Evolutionary conservation across 148 eudicot genomes (phyloP), one percentile per base, ranked within the genome.

Genomic region (Rhododendron simsii): DNA sequence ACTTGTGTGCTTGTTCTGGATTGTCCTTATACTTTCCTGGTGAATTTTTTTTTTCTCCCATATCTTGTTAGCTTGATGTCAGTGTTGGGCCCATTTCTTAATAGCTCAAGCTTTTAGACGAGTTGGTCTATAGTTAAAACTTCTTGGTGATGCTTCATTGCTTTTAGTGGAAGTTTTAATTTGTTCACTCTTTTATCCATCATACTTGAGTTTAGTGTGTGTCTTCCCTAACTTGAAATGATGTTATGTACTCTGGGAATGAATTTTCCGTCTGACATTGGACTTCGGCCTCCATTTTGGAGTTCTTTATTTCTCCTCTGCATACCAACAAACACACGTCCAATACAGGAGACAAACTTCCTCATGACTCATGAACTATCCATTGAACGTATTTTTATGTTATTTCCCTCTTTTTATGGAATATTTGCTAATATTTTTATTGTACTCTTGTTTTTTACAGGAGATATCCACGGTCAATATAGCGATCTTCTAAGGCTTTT

Each of bases 401-500:
- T 35, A 39, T 37, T 35, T 57, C 30, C 69, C n/a, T 15, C 21
- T n/a, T 59, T 41, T 11, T 10, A 4, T 23, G 83, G 65, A 79
- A 26, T 30, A 26, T 28, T 35, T 44, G 65, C 28, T 61, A 65
- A 16, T 55, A 16, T 0, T 18, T 55, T 53, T 77, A 23, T n/a
- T 26, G 44, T 76, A 79, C 23, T 35, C 51, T 2, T 20, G 28
- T 1, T 20, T 41, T 83, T 80, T 50, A 5, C 87, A 91, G 93
- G 93, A 21, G 93, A 91, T 83, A 83, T 91, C 77, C 93, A 91
- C n/a, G 93, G 93, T 78, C 93, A 91, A 78, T 91, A 91, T 87
- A 86, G 89, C 79, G 93, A 91, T 91, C 89, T 91, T 33, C 85
- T 91, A 44, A 88, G 93, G 84, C 93, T 91, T 76, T 91, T 91